Conservation (phyloP, 2,329 filamentous ascomycete species). For the Aspergillus costaricaensis region DNA sequence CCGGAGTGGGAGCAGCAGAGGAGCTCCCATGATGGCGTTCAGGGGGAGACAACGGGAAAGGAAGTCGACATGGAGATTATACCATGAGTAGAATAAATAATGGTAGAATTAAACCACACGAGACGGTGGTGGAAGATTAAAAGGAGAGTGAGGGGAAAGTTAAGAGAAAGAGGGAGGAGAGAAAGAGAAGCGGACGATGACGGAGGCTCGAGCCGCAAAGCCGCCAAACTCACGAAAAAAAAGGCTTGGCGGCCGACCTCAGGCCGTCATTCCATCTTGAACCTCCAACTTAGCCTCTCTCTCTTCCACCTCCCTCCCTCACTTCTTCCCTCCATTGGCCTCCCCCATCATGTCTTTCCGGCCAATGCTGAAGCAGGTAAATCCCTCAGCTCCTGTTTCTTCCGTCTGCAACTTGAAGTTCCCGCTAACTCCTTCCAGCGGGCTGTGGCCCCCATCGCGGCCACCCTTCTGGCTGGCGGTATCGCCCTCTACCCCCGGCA, state of each 20-base stretch:
- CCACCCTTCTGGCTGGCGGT: constrained; percentile 43
- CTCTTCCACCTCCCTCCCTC: constrained; percentile 27
- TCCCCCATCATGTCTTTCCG: constrained; percentile 41
- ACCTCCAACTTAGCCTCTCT: constrained; percentile 16
- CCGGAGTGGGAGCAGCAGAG: constrained; percentile 36
- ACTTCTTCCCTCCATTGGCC: constrained; percentile 29
- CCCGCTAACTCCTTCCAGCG: constrained; percentile 36
- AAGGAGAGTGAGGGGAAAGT: not conserved
- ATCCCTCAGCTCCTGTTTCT: constrained; percentile 8
- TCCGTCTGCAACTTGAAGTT: constrained; percentile 12
- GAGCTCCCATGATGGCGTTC: constrained; percentile 5
- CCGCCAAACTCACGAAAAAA: constrained; percentile 28
- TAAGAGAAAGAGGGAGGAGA: constrained; percentile 7
- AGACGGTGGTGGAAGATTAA: not conserved
- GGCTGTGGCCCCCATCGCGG: constrained; percentile 44
- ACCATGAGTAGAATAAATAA: constrained; percentile 1
- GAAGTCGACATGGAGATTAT: constrained; percentile 14
- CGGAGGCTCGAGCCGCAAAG: constrained; percentile 22
- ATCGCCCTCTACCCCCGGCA: constrained; percentile 43
- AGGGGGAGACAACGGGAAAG: not conserved
- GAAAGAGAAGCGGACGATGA: constrained; percentile 26
- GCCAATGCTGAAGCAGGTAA: constrained; percentile 45
- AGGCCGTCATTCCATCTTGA: constrained; percentile 4
- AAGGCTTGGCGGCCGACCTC: constrained; percentile 27
- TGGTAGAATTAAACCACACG: constrained; percentile 10